phyloP scores from a whole-genome alignment of 257 asterid species.

The Przewalskia tangutica region DNA sequence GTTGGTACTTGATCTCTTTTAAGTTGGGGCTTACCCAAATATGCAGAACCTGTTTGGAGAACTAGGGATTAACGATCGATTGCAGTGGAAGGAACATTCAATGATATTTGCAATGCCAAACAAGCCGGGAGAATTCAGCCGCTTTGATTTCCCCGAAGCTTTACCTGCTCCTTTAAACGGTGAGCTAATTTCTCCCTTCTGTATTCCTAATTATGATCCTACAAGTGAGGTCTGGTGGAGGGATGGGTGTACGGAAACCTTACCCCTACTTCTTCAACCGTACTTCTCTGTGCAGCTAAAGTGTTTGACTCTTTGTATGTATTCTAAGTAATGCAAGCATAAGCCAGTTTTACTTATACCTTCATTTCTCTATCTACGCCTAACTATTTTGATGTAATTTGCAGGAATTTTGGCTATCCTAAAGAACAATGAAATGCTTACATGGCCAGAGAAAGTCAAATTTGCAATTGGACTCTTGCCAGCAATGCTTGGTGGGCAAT shows the following conservation, averaged over 20 bases:
- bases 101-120: slow-evolving; percentile 98
- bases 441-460: slow-evolving; percentile 92
- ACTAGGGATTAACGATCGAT: slow-evolving; percentile 80
- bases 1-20: slow-evolving; percentile 35
- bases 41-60: slow-evolving; percentile 97
- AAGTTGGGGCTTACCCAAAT: slow-evolving; percentile 99
- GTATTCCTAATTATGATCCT: background rate
- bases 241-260: too few relatives aligned
- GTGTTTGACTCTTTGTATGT: background rate
- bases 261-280: background rate
- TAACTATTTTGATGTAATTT: background rate
- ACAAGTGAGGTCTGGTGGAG: too few relatives aligned
- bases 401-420: slow-evolving; percentile 89
- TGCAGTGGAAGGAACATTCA: slow-evolving; percentile 98
- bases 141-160: slow-evolving; percentile 81
- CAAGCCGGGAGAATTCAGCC: slow-evolving; percentile 95
- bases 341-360: background rate
- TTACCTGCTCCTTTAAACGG: slow-evolving; percentile 93
- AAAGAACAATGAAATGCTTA: slow-evolving; percentile 95
- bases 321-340: background rate
- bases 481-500: slow-evolving; percentile 90
- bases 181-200: slow-evolving; percentile 13
- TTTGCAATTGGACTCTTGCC: slow-evolving; percentile 96
- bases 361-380: background rate
- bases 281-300: background rate